Percentiles rank a stretch among this genome's conserved stretches.
Evolutionary conservation across 2,329 filamentous ascomycete genomes (phyloP).

Genomic region (Alternaria gaisen): DNA sequence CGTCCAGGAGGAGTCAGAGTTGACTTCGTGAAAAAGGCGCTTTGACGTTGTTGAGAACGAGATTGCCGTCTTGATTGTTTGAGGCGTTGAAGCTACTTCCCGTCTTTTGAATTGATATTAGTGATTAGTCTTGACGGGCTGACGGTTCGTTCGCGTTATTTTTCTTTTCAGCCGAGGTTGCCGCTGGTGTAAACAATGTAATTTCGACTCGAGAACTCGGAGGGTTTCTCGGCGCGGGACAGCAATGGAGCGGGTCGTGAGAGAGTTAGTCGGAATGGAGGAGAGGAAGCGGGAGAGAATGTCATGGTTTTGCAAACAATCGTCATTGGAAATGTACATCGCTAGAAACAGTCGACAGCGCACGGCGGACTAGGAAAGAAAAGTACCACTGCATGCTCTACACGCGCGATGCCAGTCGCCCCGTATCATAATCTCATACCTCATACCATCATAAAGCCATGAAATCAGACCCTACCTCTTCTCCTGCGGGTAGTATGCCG

Average conservation of each 20-base stretch:
- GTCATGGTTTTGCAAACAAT: background rate
- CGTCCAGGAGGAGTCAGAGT: too few relatives aligned
- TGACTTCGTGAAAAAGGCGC: too few relatives aligned
- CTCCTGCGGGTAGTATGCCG: slow-evolving; percentile 46
- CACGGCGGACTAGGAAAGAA: background rate
- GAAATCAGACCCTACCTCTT: slow-evolving; percentile 33
- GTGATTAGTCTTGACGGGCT: too few relatives aligned
- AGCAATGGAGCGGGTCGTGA: background rate
- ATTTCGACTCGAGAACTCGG: background rate
- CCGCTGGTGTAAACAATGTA: too few relatives aligned
- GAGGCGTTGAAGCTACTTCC: too few relatives aligned
- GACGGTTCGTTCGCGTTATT: too few relatives aligned
- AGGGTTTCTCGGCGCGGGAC: background rate
- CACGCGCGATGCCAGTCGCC: background rate
- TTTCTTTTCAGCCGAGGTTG: too few relatives aligned
- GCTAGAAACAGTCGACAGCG: slow-evolving; percentile 3
- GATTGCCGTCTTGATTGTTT: too few relatives aligned
- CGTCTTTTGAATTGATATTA: too few relatives aligned
- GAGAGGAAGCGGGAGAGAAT: background rate
- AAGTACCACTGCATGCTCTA: background rate
- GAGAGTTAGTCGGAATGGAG: background rate
- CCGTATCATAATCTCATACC: slow-evolving; percentile 31
- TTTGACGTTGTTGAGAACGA: too few relatives aligned
- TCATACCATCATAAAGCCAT: slow-evolving; percentile 31
- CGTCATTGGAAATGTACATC: background rate